phyloP scores from a whole-genome alignment of 208 protist species.

The Leishmania arabica region DNA sequence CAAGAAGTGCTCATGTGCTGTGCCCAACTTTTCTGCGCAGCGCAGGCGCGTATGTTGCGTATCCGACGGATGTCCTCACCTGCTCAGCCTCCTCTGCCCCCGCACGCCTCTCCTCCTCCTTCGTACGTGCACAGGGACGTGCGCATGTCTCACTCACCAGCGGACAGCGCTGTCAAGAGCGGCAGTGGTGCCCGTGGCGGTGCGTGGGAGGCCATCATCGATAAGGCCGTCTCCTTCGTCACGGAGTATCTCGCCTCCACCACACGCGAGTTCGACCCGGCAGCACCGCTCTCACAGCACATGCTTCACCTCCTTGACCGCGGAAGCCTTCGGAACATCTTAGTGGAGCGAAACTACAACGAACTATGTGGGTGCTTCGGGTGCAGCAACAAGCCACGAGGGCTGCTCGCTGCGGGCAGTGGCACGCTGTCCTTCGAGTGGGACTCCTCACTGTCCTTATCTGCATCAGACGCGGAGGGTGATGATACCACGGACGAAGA shows the following conservation, averaged over 20 bases:
- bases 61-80: not conserved
- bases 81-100: not conserved
- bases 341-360: conserved; percentile 72
- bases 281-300: conserved; percentile 31
- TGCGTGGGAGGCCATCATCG: conserved; percentile 70
- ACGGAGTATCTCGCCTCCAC: conserved; percentile 53
- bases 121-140: not conserved
- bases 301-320: conserved; percentile 74
- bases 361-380: conserved; percentile 65
- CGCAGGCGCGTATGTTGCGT: not conserved
- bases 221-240: conserved; percentile 57
- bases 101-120: not conserved
- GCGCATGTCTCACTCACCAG: not conserved
- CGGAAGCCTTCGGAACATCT: conserved; percentile 50
- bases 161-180: not conserved
- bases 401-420: conserved; percentile 14
- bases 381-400: conserved; percentile 47
- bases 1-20: not conserved
- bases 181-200: conserved; percentile 18
- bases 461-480: conserved; percentile 1
- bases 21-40: not conserved
- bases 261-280: conserved; percentile 42
- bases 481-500: conserved; percentile 15
- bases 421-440: conserved; percentile 18
- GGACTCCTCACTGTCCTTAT: conserved; percentile 13